phyloP scores from a whole-genome alignment of 2,329 filamentous ascomycete genomes.

The Exserohilum rostratum region DNA sequence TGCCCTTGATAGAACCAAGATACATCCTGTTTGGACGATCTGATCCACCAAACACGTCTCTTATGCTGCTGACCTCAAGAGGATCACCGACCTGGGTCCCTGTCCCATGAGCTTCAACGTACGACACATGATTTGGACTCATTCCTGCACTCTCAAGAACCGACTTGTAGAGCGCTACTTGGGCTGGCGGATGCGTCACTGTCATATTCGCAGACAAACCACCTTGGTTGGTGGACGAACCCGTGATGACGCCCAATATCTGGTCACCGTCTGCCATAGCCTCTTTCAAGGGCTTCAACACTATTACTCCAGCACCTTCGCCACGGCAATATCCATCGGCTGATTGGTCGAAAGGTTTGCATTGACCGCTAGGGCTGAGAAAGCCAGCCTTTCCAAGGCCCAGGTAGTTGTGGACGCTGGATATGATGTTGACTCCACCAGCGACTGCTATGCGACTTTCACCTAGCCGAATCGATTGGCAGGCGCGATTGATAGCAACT shows the following conservation, averaged over 20 bases:
- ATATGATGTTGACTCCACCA: conserved; percentile 31
- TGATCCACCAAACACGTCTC: conserved; percentile 8
- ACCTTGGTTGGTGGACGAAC: conserved; percentile 38
- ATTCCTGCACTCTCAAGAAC: conserved; percentile 37
- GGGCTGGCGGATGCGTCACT: conserved; percentile 25
- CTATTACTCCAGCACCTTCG: conserved; percentile 18
- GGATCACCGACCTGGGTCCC: conserved; percentile 38
- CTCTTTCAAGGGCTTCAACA: conserved; percentile 36
- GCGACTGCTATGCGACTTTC: conserved; percentile 37
- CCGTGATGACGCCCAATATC: conserved; percentile 37
- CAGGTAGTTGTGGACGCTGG: not conserved
- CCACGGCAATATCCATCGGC: conserved; percentile 5
- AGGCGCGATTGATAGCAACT: conserved; percentile 41
- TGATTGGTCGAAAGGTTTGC: not conserved
- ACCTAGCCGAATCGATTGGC: conserved; percentile 31
- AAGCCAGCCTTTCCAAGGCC: conserved; percentile 2
- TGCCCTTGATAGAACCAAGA: conserved; percentile 39
- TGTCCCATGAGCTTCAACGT: conserved; percentile 41
- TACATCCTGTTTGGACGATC: conserved; percentile 17
- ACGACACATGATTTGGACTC: conserved; percentile 33
- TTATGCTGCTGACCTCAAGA: conserved; percentile 27
- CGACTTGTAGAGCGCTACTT: conserved; percentile 17
- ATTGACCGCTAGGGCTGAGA: not conserved
- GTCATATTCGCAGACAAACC: conserved; percentile 31
- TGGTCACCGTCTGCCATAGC: conserved; percentile 37